phyloP scores from a whole-genome alignment of 345 rosid genomes.

The Gossypium longicalyx region DNA sequence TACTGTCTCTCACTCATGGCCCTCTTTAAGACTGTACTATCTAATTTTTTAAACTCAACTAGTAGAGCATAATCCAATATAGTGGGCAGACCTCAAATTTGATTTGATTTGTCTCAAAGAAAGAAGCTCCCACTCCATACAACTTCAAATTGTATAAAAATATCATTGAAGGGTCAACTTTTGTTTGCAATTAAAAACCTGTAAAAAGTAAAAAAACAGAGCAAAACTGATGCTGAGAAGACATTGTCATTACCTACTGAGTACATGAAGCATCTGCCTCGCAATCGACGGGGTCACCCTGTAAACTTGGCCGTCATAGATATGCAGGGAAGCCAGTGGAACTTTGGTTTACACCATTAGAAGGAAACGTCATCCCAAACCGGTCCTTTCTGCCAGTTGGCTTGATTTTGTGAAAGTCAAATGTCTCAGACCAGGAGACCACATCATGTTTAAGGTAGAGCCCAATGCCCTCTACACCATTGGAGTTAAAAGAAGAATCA shows the following conservation, averaged over 20 bases:
- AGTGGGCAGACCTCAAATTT: constrained; percentile 6
- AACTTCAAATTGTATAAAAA: not conserved
- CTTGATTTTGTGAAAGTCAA: not conserved
- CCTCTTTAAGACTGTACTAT: not conserved
- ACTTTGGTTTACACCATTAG: not conserved
- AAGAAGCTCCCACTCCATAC: not conserved
- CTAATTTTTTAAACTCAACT: not conserved
- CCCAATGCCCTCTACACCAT: not conserved
- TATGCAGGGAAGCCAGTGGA: not conserved
- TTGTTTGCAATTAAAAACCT: not conserved
- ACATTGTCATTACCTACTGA: not conserved
- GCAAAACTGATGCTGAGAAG: not conserved
- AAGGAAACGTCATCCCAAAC: not conserved
- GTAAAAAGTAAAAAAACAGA: not conserved
- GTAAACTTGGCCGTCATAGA: not conserved
- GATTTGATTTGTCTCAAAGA: not conserved
- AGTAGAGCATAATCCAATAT: not conserved
- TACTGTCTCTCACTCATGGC: not conserved
- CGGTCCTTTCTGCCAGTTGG: not conserved
- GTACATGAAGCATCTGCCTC: not conserved
- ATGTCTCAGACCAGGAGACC: not conserved
- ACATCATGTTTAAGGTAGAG: not conserved
- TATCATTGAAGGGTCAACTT: not conserved
- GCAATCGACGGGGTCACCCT: not conserved
- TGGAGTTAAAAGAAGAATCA: not conserved